Conservation (phyloP, 306 rosid genomes). For the Alnus glutinosa region DNA sequence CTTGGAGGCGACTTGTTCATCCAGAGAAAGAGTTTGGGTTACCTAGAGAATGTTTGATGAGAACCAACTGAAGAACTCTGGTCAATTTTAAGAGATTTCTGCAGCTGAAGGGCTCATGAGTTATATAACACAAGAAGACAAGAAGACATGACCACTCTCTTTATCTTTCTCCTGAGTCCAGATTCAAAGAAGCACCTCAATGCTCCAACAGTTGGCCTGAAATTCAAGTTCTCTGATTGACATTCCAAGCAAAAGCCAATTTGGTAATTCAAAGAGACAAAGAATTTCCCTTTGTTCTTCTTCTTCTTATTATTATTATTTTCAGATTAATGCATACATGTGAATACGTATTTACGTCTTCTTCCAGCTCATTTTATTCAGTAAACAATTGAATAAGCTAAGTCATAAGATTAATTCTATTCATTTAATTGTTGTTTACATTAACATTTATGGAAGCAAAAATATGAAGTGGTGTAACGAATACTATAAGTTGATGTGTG, state of each 20-base stretch:
- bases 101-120: not conserved
- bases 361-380: slow-evolving; percentile 1
- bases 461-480: not conserved
- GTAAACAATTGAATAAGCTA: not conserved
- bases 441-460: not conserved
- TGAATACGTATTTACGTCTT: slow-evolving; percentile 9
- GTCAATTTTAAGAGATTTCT: slow-evolving; percentile 12
- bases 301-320: slow-evolving; percentile 14
- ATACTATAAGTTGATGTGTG: not conserved
- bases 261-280: slow-evolving; percentile 13
- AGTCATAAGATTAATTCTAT: not conserved
- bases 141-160: not conserved
- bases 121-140: not conserved
- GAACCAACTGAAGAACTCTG: slow-evolving; percentile 39
- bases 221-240: slow-evolving; percentile 23
- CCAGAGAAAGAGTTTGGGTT: slow-evolving; percentile 61
- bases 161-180: not conserved
- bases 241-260: slow-evolving; percentile 21
- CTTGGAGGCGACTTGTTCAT: slow-evolving; percentile 63
- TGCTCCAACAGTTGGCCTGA: slow-evolving; percentile 11
- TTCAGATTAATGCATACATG: slow-evolving; percentile 20
- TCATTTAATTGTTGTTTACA: not conserved
- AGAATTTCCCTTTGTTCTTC: not conserved
- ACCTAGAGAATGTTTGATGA: slow-evolving; percentile 57
- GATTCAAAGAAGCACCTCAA: not conserved